Base-by-base conservation (phyloP, 441 rosid species). In the Hura crepitans region DNA sequence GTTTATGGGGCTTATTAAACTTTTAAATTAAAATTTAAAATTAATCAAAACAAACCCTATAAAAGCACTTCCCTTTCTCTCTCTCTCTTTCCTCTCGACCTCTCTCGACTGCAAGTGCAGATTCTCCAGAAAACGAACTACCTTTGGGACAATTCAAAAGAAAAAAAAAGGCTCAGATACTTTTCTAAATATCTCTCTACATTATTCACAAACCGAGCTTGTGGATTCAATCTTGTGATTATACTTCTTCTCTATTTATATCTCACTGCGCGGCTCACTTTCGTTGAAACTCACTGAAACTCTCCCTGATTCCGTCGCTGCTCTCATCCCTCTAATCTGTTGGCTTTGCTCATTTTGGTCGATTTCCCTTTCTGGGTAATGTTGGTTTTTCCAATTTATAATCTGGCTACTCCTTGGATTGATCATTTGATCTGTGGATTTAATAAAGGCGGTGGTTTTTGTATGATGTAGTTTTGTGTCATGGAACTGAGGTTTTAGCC, bases 231-330 rank as follows among this genome's bases (percentile, higher is more conserved):
- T 4, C 18, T 4, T 9, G 22, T 12, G 45, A 5, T 4, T 17
- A 12, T 55, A 13, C 4, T 45, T 31, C 51, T 25, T 10, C 4
- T 13, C 17, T 7, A 0, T 25, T 59, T 4, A 8, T 22, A 11
- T 30, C 72, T 35, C n/a, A 27, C 37, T 64, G 67, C n/a, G 37
- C 57, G 67, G 54, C 66, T 54, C 54, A 70, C 79, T 75, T 61
- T 42, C 57, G 2, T 28, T 37, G 54, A 11, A 13, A 57, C 12
- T 42, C 17, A 59, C 71, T 25, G 4, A 45, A 27, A 50, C 63
- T 70, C 62, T 58, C 59, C 57, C 18, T 28, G 65, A 72, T 78
- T 69, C 70, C 77, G 87, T 85, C 71, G 71, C 84, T 78, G 46
- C 69, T 67, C 72, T 75, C 69, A 56, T n/a, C 45, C 71, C 66